Evolutionary conservation across 2,329 filamentous ascomycete genomes (phyloP).

Genomic region (Claviceps pazoutovae): DNA sequence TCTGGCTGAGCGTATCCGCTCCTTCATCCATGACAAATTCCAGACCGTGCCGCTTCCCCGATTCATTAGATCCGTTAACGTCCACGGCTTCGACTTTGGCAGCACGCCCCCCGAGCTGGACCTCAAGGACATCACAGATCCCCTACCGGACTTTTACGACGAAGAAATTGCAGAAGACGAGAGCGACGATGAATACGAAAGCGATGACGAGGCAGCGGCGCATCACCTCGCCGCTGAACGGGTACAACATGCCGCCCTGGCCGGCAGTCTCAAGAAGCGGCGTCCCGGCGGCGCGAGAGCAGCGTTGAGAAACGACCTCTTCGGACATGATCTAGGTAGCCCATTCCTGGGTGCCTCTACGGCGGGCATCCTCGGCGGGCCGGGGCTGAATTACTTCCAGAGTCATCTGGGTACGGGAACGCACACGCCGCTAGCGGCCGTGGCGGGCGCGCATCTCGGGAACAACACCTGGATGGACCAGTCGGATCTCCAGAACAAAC

Average conservation of each 20-base stretch:
- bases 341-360: conserved; percentile 47
- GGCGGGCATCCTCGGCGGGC: conserved; percentile 54
- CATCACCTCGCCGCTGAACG: conserved; percentile 10
- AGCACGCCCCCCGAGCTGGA: conserved; percentile 69
- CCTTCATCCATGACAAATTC: conserved; percentile 92
- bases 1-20: conserved; percentile 73
- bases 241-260: conserved; percentile 1
- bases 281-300: conserved; percentile 15
- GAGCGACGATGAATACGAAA: conserved; percentile 13
- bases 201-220: conserved; percentile 23
- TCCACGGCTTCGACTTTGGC: conserved; percentile 90
- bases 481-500: conserved; percentile 2
- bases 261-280: conserved; percentile 5
- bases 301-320: conserved; percentile 20
- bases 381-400: conserved; percentile 73
- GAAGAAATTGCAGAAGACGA: conserved; percentile 46
- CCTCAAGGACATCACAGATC: conserved; percentile 94
- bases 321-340: conserved; percentile 32
- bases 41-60: conserved; percentile 81
- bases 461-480: conserved; percentile 22
- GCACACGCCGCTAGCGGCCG: conserved; percentile 65
- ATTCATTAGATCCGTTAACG: conserved; percentile 92
- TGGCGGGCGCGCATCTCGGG: conserved; percentile 48
- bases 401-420: conserved; percentile 63
- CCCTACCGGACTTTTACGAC: conserved; percentile 92